These are phyloP conservation scores for Oehlia diaphana DNA, from an alignment of 192 early-diverging fungal species.

Conservation along the genomic window DNA sequence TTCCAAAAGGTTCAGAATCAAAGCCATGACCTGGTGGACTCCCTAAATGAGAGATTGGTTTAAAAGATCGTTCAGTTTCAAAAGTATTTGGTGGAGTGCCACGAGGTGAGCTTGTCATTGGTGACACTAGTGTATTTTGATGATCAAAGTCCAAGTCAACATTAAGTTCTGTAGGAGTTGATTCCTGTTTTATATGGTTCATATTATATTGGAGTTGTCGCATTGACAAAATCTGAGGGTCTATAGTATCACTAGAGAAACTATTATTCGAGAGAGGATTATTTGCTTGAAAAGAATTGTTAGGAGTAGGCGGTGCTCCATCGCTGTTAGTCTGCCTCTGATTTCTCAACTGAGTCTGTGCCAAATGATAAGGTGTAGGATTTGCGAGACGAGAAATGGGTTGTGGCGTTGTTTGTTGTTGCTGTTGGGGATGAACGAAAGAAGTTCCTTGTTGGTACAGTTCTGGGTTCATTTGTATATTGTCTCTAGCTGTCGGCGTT, in stretches of 20 bases:
- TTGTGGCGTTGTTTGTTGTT: constrained; percentile 33
- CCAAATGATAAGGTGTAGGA: constrained; percentile 40
- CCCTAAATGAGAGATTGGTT: constrained; percentile 9
- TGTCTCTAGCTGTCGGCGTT: neutral
- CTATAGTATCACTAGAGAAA: constrained; percentile 26
- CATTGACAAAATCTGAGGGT: constrained; percentile 23
- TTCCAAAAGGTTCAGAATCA: constrained; percentile 36
- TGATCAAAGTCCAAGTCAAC: constrained; percentile 46
- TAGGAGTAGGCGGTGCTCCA: constrained; percentile 28
- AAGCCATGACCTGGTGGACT: neutral
- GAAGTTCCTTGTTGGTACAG: neutral
- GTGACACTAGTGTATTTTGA: constrained; percentile 40
- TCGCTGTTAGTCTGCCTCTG: neutral
- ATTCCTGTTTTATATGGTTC: constrained; percentile 40
- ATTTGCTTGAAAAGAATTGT: constrained; percentile 6
- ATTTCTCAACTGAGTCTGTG: constrained; percentile 27
- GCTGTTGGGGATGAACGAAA: constrained; percentile 1
- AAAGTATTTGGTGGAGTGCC: constrained; percentile 37
- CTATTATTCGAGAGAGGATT: neutral
- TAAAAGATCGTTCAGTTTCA: constrained; percentile 6
- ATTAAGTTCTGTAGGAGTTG: constrained; percentile 36
- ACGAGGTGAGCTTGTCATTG: constrained; percentile 35
- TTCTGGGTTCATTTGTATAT: neutral
- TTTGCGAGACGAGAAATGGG: constrained; percentile 35
- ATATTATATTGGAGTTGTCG: neutral